Conservation (phyloP, 2,329 filamentous ascomycete genomes). For the Chaetothyriales sp. region DNA sequence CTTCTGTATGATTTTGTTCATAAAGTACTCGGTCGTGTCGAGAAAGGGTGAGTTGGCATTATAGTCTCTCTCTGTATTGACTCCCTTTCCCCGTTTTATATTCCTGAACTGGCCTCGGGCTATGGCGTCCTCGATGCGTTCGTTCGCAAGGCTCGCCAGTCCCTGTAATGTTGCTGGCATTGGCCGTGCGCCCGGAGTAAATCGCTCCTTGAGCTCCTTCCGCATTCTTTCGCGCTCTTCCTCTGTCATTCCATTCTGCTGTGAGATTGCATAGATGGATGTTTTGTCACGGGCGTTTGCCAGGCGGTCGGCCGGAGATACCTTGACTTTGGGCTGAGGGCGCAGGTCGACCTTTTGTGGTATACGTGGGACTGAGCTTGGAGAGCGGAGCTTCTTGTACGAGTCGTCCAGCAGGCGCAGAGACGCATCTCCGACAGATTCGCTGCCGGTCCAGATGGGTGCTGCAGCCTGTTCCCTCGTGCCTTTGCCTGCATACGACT, state of each 20-base stretch:
- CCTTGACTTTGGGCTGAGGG: constrained; percentile 28
- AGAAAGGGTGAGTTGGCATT: constrained; percentile 77
- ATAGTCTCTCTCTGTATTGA: constrained; percentile 56
- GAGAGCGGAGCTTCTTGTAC: constrained; percentile 39
- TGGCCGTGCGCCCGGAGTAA: constrained; percentile 53
- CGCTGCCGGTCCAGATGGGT: constrained; percentile 62
- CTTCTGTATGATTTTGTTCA: constrained; percentile 96
- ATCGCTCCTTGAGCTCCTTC: constrained; percentile 64
- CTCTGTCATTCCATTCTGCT: constrained; percentile 45
- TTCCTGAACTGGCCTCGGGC: constrained; percentile 78
- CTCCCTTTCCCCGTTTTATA: constrained; percentile 61
- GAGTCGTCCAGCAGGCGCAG: constrained; percentile 62
- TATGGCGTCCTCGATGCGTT: constrained; percentile 87
- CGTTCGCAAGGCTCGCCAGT: constrained; percentile 69
- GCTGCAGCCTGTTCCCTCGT: constrained; percentile 53
- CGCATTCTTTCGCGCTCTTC: constrained; percentile 58
- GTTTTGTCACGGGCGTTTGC: constrained; percentile 45
- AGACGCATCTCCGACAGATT: constrained; percentile 58
- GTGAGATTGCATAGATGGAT: constrained; percentile 38
- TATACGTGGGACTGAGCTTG: constrained; percentile 24
- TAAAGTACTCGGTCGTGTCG: constrained; percentile 91
- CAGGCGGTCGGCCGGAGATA: constrained; percentile 35
- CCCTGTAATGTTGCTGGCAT: constrained; percentile 67
- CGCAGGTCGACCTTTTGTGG: constrained; percentile 29
- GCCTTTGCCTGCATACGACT: constrained; percentile 49